A percentile compares a stretch with the other conserved stretches of the same genome.
These are phyloP conservation scores for Pinus tabuliformis DNA, from an alignment of 75 land plant species.

Conservation along the genomic window DNA sequence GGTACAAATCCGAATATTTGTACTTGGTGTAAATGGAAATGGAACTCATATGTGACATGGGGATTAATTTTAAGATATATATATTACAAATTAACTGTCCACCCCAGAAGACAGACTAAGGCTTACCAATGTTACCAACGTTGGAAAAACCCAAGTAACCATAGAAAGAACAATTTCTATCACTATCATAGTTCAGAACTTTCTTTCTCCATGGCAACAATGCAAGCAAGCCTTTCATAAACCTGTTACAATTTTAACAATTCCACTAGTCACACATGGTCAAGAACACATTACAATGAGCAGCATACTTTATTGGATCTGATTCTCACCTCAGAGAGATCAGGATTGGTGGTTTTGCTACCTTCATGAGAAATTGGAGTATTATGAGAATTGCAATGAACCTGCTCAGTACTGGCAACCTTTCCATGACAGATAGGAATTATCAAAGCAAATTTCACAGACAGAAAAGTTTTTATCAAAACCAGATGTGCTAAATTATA, in stretches of 20 bases:
- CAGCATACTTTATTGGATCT: not conserved
- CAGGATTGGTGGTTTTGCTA: not conserved
- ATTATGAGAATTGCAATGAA: not conserved
- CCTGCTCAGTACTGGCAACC: not conserved
- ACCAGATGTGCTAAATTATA: not conserved
- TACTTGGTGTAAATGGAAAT: too few species aligned
- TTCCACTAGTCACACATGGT: not conserved
- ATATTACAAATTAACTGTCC: too few species aligned
- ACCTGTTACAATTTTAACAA: constrained; percentile 24
- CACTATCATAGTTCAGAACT: constrained; percentile 20
- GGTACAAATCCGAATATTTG: too few species aligned
- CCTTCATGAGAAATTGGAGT: not conserved
- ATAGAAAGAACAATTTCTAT: too few species aligned
- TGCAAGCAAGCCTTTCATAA: constrained; percentile 53
- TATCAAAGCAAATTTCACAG: not conserved
- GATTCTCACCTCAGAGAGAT: not conserved
- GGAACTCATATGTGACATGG: too few species aligned
- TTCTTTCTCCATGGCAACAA: constrained; percentile 63
- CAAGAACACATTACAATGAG: not conserved
- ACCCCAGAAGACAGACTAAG: too few species aligned
- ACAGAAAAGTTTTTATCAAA: not conserved
- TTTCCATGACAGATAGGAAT: not conserved
- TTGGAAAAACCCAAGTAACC: too few species aligned
- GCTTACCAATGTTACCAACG: too few species aligned
- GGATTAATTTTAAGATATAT: too few species aligned